Evolutionary conservation across 2,329 filamentous ascomycete species (phyloP).

Genomic region (Daldinia eschscholtzii): DNA sequence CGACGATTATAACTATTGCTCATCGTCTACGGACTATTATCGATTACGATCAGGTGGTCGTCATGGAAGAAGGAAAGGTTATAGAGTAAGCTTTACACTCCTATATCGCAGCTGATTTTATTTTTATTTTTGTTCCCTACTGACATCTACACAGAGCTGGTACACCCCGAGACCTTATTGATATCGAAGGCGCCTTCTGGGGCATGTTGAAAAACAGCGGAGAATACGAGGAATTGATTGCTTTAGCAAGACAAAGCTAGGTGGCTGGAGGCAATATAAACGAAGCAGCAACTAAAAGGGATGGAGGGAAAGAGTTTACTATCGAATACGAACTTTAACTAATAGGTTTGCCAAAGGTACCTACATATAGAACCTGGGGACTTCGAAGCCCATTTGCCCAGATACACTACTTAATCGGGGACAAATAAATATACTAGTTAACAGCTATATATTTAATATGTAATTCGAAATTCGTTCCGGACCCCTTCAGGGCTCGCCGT

Average conservation of each 20-base stretch:
- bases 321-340: too few species aligned
- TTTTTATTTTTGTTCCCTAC: background rate
- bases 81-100: constrained; percentile 52
- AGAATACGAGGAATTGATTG: constrained; percentile 24
- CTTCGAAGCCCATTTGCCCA: too few species aligned
- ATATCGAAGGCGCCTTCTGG: constrained; percentile 27
- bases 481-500: too few species aligned
- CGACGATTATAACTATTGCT: constrained; percentile 66
- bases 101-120: background rate
- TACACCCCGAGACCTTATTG: constrained; percentile 17
- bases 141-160: constrained; percentile 25
- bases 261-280: too few species aligned
- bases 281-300: too few species aligned
- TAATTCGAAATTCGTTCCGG: too few species aligned
- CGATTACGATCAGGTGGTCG: constrained; percentile 62
- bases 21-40: constrained; percentile 61
- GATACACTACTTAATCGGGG: too few species aligned
- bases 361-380: too few species aligned
- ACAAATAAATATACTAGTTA: too few species aligned
- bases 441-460: too few species aligned
- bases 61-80: constrained; percentile 60
- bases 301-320: too few species aligned
- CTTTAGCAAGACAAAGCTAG: constrained; percentile 10
- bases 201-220: constrained; percentile 33
- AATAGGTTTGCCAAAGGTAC: too few species aligned